A percentile compares a stretch with the other conserved stretches of the same genome.
phyloP scores from a whole-genome alignment of 805 yeast species.

The Yarrowia sp. region DNA sequence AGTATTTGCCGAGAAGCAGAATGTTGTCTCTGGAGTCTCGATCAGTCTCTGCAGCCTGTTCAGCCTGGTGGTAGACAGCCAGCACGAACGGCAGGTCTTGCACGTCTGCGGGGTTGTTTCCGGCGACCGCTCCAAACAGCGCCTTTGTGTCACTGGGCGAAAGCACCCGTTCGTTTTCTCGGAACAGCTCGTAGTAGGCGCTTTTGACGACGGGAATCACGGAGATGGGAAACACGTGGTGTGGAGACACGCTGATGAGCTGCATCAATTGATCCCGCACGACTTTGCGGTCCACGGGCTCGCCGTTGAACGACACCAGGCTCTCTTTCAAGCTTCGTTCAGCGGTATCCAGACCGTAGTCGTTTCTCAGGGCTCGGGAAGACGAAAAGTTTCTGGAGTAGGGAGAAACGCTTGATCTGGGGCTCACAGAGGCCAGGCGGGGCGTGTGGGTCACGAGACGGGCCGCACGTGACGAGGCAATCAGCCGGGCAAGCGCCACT shows the following conservation, averaged over 20 bases:
- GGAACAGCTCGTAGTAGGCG: constrained; percentile 37
- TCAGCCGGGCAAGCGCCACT: constrained; percentile 1
- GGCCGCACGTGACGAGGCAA: not conserved
- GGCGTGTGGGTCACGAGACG: not conserved
- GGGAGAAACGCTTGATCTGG: not conserved
- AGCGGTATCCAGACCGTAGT: constrained; percentile 10
- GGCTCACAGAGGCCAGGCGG: not conserved
- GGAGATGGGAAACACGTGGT: constrained; percentile 12
- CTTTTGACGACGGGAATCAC: constrained; percentile 22
- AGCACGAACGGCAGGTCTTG: constrained; percentile 26
- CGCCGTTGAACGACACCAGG: constrained; percentile 13
- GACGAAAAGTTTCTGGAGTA: constrained; percentile 4
- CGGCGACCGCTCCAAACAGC: constrained; percentile 32
- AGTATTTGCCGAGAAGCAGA: constrained; percentile 33
- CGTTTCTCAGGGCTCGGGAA: not conserved
- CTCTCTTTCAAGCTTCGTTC: constrained; percentile 31
- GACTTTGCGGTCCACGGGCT: constrained; percentile 18
- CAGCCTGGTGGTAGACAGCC: constrained; percentile 37
- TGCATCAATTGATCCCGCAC: constrained; percentile 20
- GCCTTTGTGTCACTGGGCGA: not conserved
- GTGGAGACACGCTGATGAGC: constrained; percentile 8
- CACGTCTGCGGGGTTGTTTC: constrained; percentile 25
- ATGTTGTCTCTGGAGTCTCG: constrained; percentile 22
- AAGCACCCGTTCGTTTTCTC: constrained; percentile 1
- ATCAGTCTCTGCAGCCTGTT: constrained; percentile 19